These are phyloP conservation scores for Calocera cornea DNA, from an alignment of 768 basidiomycete species.

Conservation along the genomic window DNA sequence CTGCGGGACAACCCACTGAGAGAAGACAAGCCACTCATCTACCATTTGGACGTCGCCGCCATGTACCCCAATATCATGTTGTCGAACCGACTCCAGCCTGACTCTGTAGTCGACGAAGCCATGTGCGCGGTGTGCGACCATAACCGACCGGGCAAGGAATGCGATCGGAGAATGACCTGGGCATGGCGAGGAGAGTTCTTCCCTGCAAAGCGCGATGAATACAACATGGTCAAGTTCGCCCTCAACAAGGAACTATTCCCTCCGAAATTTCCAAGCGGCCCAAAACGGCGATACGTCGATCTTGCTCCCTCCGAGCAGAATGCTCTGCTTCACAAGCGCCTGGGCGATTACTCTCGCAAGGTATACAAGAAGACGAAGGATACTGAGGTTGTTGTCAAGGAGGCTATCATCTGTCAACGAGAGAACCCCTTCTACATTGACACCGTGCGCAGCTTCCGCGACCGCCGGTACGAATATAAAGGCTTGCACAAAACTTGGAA, in stretches of 20 bases:
- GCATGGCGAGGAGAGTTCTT: conserved; percentile 99
- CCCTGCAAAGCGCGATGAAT: conserved; percentile 92
- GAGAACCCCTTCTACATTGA: conserved; percentile 99
- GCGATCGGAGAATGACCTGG: conserved; percentile 89
- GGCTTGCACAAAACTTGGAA: conserved; percentile 98
- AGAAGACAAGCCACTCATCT: conserved; percentile 85
- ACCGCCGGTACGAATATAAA: conserved; percentile 98
- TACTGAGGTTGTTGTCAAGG: conserved; percentile 84
- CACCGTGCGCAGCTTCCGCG: conserved; percentile 91
- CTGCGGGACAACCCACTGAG: conserved; percentile 88
- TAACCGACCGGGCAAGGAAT: conserved; percentile 89
- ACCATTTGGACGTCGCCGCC: conserved; percentile 96
- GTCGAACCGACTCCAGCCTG: conserved; percentile 95
- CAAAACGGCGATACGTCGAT: conserved; percentile 70
- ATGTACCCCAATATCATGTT: conserved; percentile 99
- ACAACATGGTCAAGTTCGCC: conserved; percentile 96
- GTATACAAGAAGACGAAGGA: conserved; percentile 99
- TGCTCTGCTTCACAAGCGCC: conserved; percentile 82
- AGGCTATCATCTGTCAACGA: conserved; percentile 90
- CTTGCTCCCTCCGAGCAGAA: conserved; percentile 76
- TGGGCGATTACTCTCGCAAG: conserved; percentile 96
- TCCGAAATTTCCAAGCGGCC: conserved; percentile 54
- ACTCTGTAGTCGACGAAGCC: conserved; percentile 93
- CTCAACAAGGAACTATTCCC: conserved; percentile 91
- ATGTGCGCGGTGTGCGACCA: conserved; percentile 97